phyloP scores from a whole-genome alignment of 306 rosid species.

The Ormosia semicastrata region DNA sequence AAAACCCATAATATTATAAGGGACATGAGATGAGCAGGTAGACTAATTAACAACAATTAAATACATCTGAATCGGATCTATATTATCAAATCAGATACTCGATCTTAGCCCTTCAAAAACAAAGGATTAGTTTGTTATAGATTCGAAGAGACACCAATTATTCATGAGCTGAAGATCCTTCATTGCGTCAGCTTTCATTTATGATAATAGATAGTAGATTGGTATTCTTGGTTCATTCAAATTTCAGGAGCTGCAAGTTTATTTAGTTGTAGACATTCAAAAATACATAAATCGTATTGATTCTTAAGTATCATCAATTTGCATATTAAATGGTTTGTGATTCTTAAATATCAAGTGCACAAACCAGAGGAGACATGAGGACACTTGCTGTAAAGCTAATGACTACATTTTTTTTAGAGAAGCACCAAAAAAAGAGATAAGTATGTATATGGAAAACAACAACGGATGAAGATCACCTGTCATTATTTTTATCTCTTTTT shows the following conservation, averaged over 20 bases:
- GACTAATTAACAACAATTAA: slow-evolving; percentile 10
- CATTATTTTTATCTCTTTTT: too few relatives aligned
- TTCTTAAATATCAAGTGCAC: too few relatives aligned
- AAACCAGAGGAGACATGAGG: too few relatives aligned
- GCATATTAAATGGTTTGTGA: too few relatives aligned
- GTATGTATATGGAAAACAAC: too few relatives aligned
- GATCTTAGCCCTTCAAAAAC: slow-evolving; percentile 4
- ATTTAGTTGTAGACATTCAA: too few relatives aligned
- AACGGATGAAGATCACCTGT: too few relatives aligned
- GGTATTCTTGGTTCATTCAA: neutral
- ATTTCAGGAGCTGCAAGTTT: neutral
- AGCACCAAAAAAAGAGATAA: too few relatives aligned
- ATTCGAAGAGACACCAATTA: neutral
- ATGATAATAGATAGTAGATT: neutral
- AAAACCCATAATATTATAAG: neutral
- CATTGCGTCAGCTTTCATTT: neutral
- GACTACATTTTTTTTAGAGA: too few relatives aligned
- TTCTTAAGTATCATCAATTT: too few relatives aligned
- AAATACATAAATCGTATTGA: too few relatives aligned
- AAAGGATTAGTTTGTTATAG: slow-evolving; percentile 8
- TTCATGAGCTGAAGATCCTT: neutral
- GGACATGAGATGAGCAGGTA: neutral
- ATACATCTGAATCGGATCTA: neutral
- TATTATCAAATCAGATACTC: neutral
- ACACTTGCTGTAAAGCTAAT: too few relatives aligned